Percentiles rank a stretch among this genome's conserved stretches.
Evolutionary conservation across 495 filamentous ascomycete species (phyloP).

Genomic region (Pyronema omphalodes): DNA sequence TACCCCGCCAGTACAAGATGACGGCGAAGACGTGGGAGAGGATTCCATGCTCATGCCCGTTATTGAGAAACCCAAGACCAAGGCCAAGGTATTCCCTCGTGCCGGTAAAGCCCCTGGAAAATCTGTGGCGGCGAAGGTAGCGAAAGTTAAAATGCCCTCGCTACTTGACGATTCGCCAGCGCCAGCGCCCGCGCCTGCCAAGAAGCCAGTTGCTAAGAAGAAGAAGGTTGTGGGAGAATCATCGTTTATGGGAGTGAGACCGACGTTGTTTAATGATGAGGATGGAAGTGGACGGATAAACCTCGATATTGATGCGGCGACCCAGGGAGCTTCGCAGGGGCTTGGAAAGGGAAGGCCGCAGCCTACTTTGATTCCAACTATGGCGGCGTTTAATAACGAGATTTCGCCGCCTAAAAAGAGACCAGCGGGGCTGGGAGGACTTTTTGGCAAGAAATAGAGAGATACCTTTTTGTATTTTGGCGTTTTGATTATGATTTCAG

Average conservation of each 20-base stretch:
- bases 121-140: constrained; percentile 27
- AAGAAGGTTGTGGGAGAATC: constrained; percentile 1
- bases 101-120: constrained; percentile 59
- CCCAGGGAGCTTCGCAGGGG: background rate
- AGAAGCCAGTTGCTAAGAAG: background rate
- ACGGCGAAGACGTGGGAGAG: constrained; percentile 26
- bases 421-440: constrained; percentile 11
- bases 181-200: background rate
- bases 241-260: constrained; percentile 3
- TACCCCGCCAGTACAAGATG: constrained; percentile 22
- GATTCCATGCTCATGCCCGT: constrained; percentile 6
- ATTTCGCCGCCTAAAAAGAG: constrained; percentile 19
- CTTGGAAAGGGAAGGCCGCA: background rate
- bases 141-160: constrained; percentile 10
- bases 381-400: constrained; percentile 11
- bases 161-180: constrained; percentile 8
- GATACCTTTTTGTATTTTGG: background rate
- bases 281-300: constrained; percentile 17
- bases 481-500: constrained; percentile 5
- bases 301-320: constrained; percentile 7
- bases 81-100: constrained; percentile 19
- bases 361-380: constrained; percentile 4
- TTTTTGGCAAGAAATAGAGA: constrained; percentile 13
- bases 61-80: background rate
- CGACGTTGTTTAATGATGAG: constrained; percentile 17